These are phyloP conservation scores for Lyophyllum shimeji DNA, from an alignment of 768 basidiomycete genomes.

Conservation along the genomic window DNA sequence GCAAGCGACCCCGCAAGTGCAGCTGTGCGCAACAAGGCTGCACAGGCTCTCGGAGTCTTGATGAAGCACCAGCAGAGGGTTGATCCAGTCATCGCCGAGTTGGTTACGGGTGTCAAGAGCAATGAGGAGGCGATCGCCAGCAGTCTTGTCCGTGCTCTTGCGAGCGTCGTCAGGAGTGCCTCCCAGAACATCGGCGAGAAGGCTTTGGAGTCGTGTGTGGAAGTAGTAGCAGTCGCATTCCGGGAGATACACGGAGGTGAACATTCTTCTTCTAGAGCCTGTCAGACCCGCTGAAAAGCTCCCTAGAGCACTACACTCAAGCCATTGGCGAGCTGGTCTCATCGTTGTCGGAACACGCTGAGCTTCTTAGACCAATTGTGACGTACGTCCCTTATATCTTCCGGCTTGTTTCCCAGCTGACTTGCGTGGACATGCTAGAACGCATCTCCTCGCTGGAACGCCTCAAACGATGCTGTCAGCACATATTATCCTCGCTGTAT, in stretches of 20 bases:
- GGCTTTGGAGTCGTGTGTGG: conserved; percentile 68
- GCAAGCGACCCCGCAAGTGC: conserved; percentile 76
- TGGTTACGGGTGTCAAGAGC: conserved; percentile 58
- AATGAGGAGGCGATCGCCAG: conserved; percentile 72
- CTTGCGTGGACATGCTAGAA: conserved; percentile 32
- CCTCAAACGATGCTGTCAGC: conserved; percentile 64
- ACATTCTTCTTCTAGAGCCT: not conserved
- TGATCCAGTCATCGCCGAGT: conserved; percentile 92
- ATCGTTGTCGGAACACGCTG: conserved; percentile 60
- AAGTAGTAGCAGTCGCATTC: conserved; percentile 80
- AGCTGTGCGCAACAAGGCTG: conserved; percentile 80
- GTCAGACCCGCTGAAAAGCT: conserved; percentile 8
- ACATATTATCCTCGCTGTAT: conserved; percentile 55
- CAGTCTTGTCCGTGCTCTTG: conserved; percentile 75
- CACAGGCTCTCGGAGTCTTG: conserved; percentile 80
- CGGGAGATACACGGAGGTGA: conserved; percentile 67
- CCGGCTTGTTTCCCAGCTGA: not conserved
- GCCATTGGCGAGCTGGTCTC: conserved; percentile 64
- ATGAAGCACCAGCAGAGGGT: conserved; percentile 91
- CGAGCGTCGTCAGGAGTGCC: conserved; percentile 70
- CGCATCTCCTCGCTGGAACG: conserved; percentile 66
- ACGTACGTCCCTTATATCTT: conserved; percentile 44
- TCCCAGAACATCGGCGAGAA: conserved; percentile 76
- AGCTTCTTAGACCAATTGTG: conserved; percentile 64
- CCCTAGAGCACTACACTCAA: conserved; percentile 65